These are phyloP conservation scores for Albizia julibrissin DNA, from an alignment of 306 rosid species.

Conservation along the genomic window DNA sequence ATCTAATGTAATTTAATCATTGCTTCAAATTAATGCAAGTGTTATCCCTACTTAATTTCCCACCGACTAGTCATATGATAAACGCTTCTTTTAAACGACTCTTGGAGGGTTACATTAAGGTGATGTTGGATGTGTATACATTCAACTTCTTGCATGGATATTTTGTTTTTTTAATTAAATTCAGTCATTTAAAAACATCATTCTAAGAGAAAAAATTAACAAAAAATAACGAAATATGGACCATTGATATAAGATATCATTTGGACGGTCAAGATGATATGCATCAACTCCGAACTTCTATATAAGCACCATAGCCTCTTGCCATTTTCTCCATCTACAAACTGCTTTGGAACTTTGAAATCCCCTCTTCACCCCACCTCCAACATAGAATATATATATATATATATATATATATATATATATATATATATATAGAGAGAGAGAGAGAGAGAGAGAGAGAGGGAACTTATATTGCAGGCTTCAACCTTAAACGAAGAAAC, in stretches of 20 bases:
- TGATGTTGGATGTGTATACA: no score
- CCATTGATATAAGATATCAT: neutral
- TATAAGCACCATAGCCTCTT: slow-evolving; percentile 10
- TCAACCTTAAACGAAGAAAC: neutral
- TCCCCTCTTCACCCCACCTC: neutral
- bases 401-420: no score
- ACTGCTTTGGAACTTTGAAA: neutral
- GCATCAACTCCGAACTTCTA: neutral
- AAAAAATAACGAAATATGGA: neutral
- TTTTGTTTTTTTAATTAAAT: no score
- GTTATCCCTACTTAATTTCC: neutral
- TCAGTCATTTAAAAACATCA: neutral
- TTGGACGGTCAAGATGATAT: neutral
- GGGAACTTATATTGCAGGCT: neutral
- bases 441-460: no score
- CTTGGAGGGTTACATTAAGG: neutral
- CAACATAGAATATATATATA: neutral
- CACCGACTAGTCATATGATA: neutral
- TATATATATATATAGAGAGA: no score
- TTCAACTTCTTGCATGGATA: neutral
- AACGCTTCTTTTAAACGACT: neutral
- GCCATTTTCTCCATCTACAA: slow-evolving; percentile 3
- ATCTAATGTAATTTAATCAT: neutral
- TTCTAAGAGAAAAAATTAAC: no score
- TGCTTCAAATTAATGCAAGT: neutral